These are phyloP conservation scores for Suillus plorans DNA, from an alignment of 768 basidiomycete genomes.

Conservation along the genomic window DNA sequence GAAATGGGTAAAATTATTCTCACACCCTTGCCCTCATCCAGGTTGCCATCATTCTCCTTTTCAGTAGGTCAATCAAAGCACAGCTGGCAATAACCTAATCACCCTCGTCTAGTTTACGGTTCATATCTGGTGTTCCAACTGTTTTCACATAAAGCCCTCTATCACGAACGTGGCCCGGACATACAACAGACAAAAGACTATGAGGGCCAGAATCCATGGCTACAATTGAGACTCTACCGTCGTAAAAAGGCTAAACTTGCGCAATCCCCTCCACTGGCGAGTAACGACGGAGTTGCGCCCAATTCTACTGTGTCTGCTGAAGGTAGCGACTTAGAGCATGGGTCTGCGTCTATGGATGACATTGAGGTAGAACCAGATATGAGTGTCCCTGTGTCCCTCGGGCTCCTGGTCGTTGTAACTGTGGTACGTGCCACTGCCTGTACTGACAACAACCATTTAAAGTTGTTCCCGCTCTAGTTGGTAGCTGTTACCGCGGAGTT, in stretches of 20 bases:
- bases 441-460: neutral
- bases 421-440: conserved; percentile 43
- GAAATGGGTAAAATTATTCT: conserved; percentile 1
- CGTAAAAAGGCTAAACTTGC: conserved; percentile 6
- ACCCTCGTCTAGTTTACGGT: conserved; percentile 54
- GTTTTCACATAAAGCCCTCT: conserved; percentile 74
- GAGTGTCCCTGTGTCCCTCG: conserved; percentile 53
- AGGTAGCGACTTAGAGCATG: conserved; percentile 11
- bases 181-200: conserved; percentile 41
- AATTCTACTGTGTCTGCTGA: neutral
- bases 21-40: conserved; percentile 25
- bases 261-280: neutral
- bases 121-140: conserved; percentile 81
- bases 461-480: conserved; percentile 31
- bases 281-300: neutral
- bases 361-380: conserved; percentile 45
- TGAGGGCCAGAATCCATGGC: conserved; percentile 37
- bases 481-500: conserved; percentile 60
- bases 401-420: conserved; percentile 57
- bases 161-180: conserved; percentile 44
- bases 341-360: conserved; percentile 7
- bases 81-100: conserved; percentile 5
- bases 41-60: conserved; percentile 77
- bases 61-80: conserved; percentile 48
- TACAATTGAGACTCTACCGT: neutral